Conservation (phyloP, 164 flowering plant species). For the Cinnamomum chago region DNA sequence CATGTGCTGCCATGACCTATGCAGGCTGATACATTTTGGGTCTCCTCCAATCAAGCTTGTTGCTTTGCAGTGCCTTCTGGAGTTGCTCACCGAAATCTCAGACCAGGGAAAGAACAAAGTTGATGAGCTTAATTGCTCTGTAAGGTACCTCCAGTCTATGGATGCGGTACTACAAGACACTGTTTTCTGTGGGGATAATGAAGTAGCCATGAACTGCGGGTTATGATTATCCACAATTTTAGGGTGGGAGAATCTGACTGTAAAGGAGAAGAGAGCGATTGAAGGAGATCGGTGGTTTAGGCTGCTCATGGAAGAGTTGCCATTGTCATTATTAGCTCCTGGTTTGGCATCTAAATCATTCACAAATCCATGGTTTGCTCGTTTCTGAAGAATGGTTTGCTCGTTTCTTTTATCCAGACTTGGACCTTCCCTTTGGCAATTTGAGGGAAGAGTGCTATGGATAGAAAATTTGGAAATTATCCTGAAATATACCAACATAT, state of each 20-base stretch:
- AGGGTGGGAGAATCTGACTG: constrained; percentile 49
- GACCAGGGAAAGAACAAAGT: constrained; percentile 30
- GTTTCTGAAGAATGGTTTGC: too few relatives aligned
- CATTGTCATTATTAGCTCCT: constrained; percentile 62
- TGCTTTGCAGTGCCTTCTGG: constrained; percentile 71
- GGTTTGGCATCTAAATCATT: constrained; percentile 50
- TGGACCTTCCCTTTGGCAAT: too few relatives aligned
- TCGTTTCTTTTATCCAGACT: too few relatives aligned
- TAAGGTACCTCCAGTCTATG: constrained; percentile 43
- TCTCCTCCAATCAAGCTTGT: constrained; percentile 62
- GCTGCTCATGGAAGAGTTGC: constrained; percentile 70
- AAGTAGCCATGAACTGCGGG: constrained; percentile 69
- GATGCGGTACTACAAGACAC: constrained; percentile 63
- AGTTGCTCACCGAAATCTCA: constrained; percentile 47
- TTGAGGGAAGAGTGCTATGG: too few relatives aligned
- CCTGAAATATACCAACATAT: too few relatives aligned
- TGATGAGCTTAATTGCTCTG: constrained; percentile 35
- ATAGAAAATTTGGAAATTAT: too few relatives aligned
- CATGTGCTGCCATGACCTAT: constrained; percentile 59
- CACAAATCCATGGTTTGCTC: too few relatives aligned
- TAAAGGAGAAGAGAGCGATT: constrained; percentile 17
- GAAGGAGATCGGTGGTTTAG: constrained; percentile 61
- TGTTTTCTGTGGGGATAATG: constrained; percentile 42
- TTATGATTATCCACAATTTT: constrained; percentile 56
- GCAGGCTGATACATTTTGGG: constrained; percentile 81